Percentiles rank a stretch among this genome's conserved stretches.
Evolutionary conservation across 148 eudicot species (phyloP).

Genomic region (Persicaria tinctoria): DNA sequence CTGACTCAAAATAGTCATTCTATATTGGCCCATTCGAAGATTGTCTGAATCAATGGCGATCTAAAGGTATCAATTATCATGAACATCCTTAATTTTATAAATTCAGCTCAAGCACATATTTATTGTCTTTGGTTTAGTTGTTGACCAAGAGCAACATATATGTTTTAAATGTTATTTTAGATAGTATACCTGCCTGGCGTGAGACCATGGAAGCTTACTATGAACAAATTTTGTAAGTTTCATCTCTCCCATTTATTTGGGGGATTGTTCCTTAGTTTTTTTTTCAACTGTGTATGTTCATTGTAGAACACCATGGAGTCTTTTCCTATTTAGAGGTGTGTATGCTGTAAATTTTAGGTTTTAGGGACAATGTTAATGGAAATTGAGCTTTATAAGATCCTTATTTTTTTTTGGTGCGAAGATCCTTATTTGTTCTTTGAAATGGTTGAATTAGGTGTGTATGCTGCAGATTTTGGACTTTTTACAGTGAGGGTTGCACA

Average conservation of each 20-base stretch:
- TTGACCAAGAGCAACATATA: not conserved
- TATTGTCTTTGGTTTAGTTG: not conserved
- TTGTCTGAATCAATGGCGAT: constrained; percentile 66
- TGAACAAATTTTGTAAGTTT: constrained; percentile 39
- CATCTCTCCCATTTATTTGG: constrained; percentile 2
- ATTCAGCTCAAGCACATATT: not conserved
- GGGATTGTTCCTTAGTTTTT: not conserved
- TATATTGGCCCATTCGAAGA: constrained; percentile 53
- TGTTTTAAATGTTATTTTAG: not conserved
- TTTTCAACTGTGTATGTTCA: not conserved
- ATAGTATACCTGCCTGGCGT: constrained; percentile 4
- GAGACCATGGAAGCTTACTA: constrained; percentile 27
- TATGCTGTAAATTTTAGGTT: too few relatives aligned
- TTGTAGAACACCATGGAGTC: not conserved
- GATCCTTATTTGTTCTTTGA: too few relatives aligned
- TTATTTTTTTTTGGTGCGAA: too few relatives aligned
- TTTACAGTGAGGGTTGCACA: too few relatives aligned
- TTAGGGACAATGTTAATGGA: too few relatives aligned
- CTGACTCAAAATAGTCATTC: constrained; percentile 72
- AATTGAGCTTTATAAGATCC: too few relatives aligned
- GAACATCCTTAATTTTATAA: not conserved
- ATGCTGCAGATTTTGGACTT: too few relatives aligned
- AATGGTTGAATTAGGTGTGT: too few relatives aligned
- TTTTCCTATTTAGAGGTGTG: not conserved
- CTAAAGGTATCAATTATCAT: constrained; percentile 37